A percentile compares a stretch with the other conserved stretches of the same genome.
Evolutionary conservation across 306 rosid species (phyloP).

Genomic region (Vachellia pachyceras): DNA sequence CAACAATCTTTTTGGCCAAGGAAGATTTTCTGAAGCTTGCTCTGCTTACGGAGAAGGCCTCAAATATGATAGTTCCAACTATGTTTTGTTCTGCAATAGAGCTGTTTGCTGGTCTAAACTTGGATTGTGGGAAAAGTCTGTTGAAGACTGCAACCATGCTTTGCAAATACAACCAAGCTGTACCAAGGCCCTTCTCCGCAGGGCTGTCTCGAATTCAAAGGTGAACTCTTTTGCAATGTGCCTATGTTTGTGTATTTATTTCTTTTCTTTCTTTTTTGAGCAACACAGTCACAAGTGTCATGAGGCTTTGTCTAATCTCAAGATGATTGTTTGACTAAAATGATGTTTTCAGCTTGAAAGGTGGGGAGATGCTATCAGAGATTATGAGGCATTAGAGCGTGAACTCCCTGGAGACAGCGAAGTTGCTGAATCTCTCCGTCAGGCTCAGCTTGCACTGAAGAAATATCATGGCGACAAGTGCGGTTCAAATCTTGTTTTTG

Average conservation of each 20-base stretch:
- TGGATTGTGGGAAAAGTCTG: conserved; percentile 85
- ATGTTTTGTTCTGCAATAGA: conserved; percentile 86
- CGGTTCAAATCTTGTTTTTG: conserved; percentile 60
- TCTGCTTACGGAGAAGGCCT: conserved; percentile 94
- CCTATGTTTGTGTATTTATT: neutral
- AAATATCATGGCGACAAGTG: conserved; percentile 52
- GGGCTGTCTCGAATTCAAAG: conserved; percentile 85
- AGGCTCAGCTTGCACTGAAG: conserved; percentile 67
- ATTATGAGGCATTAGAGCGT: conserved; percentile 68
- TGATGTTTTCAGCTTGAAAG: conserved; percentile 70
- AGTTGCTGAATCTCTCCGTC: conserved; percentile 72
- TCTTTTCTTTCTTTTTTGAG: neutral
- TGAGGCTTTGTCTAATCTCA: neutral
- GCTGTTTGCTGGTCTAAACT: conserved; percentile 94
- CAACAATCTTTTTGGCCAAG: conserved; percentile 70
- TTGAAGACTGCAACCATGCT: conserved; percentile 82
- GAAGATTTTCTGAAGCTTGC: conserved; percentile 79
- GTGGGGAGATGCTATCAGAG: conserved; percentile 87
- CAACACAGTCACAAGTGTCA: neutral
- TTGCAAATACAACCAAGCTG: conserved; percentile 76
- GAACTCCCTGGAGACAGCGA: conserved; percentile 80
- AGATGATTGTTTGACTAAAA: conserved; percentile 1
- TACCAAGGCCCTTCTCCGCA: conserved; percentile 80
- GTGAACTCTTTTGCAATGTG: conserved; percentile 41
- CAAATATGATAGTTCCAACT: conserved; percentile 64